Percentiles rank a stretch among this genome's conserved stretches.
phyloP scores from a whole-genome alignment of 805 yeast genomes.

The Pichia cephalocereana region DNA sequence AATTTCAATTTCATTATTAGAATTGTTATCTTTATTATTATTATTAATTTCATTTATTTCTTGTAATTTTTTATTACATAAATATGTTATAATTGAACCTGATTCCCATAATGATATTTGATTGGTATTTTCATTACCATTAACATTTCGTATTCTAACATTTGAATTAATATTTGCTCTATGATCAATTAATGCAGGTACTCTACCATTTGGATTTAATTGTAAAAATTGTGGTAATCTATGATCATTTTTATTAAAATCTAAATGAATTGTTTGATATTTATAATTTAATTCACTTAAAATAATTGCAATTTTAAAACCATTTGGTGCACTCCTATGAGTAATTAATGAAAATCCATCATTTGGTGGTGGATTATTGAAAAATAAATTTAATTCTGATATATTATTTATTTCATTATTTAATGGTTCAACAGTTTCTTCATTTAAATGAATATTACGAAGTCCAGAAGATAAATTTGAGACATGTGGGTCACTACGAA shows the following conservation, averaged over 20 bases:
- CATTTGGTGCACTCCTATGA: conserved; percentile 86
- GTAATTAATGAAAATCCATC: conserved; percentile 82
- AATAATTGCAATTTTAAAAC: conserved; percentile 89
- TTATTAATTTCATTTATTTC: conserved; percentile 39
- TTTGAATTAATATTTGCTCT: conserved; percentile 16
- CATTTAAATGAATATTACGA: conserved; percentile 13
- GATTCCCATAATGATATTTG: conserved; percentile 89
- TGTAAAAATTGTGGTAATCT: conserved; percentile 88
- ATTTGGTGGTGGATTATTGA: conserved; percentile 54
- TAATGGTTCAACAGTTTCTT: not conserved
- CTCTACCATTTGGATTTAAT: conserved; percentile 93
- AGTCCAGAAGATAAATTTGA: not conserved
- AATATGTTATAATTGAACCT: conserved; percentile 80
- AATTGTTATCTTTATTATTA: conserved; percentile 14
- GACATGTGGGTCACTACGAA: not conserved
- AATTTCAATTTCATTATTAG: conserved; percentile 29
- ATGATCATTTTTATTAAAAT: conserved; percentile 84
- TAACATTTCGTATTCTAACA: not conserved
- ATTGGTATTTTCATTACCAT: conserved; percentile 23
- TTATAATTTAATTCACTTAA: conserved; percentile 72
- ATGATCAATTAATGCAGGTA: conserved; percentile 91
- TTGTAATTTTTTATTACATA: conserved; percentile 58
- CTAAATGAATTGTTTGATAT: conserved; percentile 75
- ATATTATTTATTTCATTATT: not conserved
- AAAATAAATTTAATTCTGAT: conserved; percentile 59